Conservation (phyloP, 768 basidiomycete genomes). For the Phanerodontia chrysosporium region DNA sequence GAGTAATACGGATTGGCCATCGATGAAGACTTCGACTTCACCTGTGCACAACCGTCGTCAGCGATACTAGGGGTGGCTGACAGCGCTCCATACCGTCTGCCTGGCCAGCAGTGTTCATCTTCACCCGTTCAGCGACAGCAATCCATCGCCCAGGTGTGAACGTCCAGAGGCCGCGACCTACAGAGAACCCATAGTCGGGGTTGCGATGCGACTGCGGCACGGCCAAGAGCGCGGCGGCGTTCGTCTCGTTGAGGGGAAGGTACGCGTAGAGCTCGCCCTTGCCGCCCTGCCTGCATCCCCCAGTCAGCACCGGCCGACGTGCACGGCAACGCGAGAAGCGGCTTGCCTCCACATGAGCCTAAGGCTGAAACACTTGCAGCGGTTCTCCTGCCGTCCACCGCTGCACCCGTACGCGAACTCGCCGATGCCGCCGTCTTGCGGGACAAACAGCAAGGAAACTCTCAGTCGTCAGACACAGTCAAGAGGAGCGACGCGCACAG, state of each 20-base stretch:
- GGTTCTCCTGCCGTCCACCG: constrained; percentile 58
- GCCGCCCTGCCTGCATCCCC: constrained; percentile 41
- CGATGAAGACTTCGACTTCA: constrained; percentile 61
- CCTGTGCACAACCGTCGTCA: constrained; percentile 38
- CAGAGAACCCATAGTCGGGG: constrained; percentile 58
- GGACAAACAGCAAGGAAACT: not conserved
- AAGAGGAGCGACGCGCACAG: constrained; percentile 39
- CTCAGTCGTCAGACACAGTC: not conserved
- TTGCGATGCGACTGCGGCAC: constrained; percentile 49
- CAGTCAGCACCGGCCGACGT: not conserved
- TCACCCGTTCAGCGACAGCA: constrained; percentile 60
- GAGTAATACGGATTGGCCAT: constrained; percentile 55
- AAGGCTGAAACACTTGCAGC: constrained; percentile 66
- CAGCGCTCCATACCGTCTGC: too few relatives aligned
- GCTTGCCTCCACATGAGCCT: constrained; percentile 72
- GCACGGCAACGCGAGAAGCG: not conserved
- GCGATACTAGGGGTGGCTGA: too few relatives aligned
- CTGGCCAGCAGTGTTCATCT: constrained; percentile 56
- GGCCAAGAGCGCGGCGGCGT: constrained; percentile 36
- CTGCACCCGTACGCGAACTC: constrained; percentile 60
- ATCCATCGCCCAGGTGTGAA: constrained; percentile 55
- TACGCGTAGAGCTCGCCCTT: constrained; percentile 69
- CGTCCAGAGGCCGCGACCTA: constrained; percentile 60
- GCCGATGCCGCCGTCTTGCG: constrained; percentile 51
- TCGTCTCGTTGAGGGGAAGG: constrained; percentile 46